phyloP scores from a whole-genome alignment of 139 green algal species.

The Closterium sp. region DNA sequence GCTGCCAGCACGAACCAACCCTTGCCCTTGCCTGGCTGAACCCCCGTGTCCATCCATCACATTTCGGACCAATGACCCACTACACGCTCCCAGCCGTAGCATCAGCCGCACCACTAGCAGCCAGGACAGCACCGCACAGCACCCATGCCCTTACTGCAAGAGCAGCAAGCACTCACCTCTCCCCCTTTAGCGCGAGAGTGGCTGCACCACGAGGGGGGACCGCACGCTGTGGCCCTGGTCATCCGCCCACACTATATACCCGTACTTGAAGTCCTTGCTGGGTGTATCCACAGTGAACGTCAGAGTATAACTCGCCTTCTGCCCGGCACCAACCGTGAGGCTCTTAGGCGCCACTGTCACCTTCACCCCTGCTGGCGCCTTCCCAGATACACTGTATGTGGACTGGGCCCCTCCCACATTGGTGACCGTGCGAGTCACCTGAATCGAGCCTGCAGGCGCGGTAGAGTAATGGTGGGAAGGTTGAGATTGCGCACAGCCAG shows the following conservation, averaged over 20 bases:
- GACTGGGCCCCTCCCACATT: neutral
- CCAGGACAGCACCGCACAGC: too few relatives aligned
- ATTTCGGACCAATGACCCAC: too few relatives aligned
- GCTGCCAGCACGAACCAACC: too few relatives aligned
- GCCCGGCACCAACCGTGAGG: neutral
- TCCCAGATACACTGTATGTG: neutral
- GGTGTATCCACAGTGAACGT: neutral
- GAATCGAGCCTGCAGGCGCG: neutral
- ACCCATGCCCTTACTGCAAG: too few relatives aligned
- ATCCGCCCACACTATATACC: neutral
- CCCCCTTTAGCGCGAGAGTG: neutral
- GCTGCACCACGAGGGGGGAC: neutral
- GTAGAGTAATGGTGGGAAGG: neutral
- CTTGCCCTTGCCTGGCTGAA: too few relatives aligned
- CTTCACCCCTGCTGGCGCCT: neutral
- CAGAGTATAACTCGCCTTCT: neutral
- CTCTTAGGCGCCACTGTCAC: neutral
- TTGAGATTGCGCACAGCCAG: neutral
- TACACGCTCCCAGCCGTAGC: too few relatives aligned
- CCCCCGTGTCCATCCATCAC: too few relatives aligned
- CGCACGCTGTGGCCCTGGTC: neutral
- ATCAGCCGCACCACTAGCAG: too few relatives aligned
- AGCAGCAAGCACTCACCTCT: too few relatives aligned
- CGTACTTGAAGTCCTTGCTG: neutral
- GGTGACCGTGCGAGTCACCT: neutral